Conservation (phyloP, 805 yeast species). For the Starmerella stellata region DNA sequence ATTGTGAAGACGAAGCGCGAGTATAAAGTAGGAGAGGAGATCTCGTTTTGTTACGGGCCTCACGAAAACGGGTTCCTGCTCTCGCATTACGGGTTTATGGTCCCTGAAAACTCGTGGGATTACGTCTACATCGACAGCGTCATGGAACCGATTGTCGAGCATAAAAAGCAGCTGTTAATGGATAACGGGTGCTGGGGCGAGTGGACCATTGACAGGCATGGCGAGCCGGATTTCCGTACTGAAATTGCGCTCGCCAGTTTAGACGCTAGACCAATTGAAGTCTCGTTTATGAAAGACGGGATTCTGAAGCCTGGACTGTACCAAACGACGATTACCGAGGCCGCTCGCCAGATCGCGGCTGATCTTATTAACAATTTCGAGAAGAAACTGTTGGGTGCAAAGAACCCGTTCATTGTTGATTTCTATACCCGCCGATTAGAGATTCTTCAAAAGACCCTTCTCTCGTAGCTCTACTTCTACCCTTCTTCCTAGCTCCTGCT, state of each 20-base stretch:
- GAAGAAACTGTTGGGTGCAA: neutral
- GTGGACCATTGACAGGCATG: slow-evolving; percentile 40
- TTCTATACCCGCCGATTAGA: neutral
- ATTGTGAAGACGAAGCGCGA: slow-evolving; percentile 29
- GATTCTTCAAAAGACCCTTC: neutral
- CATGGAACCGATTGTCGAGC: slow-evolving; percentile 17
- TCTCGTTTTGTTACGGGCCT: slow-evolving; percentile 67
- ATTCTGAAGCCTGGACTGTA: neutral
- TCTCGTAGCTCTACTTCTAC: no score
- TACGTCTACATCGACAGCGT: slow-evolving; percentile 41
- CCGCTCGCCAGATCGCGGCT: neutral
- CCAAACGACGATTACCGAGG: neutral
- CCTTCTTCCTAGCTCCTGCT: no score
- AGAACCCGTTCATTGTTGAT: neutral
- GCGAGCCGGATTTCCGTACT: slow-evolving; percentile 35
- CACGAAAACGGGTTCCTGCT: slow-evolving; percentile 69
- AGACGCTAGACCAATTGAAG: neutral
- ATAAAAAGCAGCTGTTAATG: slow-evolving; percentile 31
- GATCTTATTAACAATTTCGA: neutral
- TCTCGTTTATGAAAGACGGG: neutral
- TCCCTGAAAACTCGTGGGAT: slow-evolving; percentile 46
- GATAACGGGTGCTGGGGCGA: slow-evolving; percentile 48
- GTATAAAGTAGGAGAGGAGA: slow-evolving; percentile 33
- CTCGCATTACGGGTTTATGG: slow-evolving; percentile 72
- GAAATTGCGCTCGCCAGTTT: slow-evolving; percentile 48